These are phyloP conservation scores for Ophiocordyceps camponoti-saundersi DNA, from an alignment of 2,329 filamentous ascomycete genomes.

Conservation along the genomic window DNA sequence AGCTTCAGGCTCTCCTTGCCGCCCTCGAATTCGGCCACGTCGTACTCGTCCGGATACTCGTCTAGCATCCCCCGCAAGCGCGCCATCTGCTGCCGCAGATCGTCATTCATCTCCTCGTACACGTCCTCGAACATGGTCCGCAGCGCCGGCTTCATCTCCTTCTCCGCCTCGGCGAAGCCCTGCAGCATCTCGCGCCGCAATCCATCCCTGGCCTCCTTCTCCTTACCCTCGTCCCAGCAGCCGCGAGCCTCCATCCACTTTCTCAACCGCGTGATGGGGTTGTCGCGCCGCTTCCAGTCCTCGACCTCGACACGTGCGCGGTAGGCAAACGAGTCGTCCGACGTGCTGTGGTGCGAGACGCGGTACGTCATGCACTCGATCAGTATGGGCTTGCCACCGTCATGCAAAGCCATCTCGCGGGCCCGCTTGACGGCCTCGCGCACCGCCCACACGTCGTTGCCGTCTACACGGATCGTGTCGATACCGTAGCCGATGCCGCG, in stretches of 20 bases:
- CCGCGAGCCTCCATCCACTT: constrained; percentile 81
- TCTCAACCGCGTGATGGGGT: constrained; percentile 67
- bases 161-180: constrained; percentile 72
- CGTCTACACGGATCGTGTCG: constrained; percentile 79
- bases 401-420: constrained; percentile 57
- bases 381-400: constrained; percentile 68
- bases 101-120: constrained; percentile 74
- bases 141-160: constrained; percentile 61
- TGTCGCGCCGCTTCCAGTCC: constrained; percentile 84
- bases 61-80: constrained; percentile 64
- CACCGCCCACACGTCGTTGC: constrained; percentile 88
- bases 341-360: constrained; percentile 94
- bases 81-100: constrained; percentile 52
- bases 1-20: constrained; percentile 45
- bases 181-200: constrained; percentile 61
- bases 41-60: constrained; percentile 84
- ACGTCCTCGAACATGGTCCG: constrained; percentile 68
- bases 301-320: constrained; percentile 86
- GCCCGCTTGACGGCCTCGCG: constrained; percentile 65
- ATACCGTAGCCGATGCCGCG: constrained; percentile 86
- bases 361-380: constrained; percentile 97
- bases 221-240: constrained; percentile 71
- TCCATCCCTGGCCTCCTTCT: constrained; percentile 51
- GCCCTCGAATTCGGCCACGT: constrained; percentile 58
- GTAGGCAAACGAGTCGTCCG: constrained; percentile 93